Evolutionary conservation across 768 basidiomycete species (phyloP).

Genomic region (Tylopilus felleus): DNA sequence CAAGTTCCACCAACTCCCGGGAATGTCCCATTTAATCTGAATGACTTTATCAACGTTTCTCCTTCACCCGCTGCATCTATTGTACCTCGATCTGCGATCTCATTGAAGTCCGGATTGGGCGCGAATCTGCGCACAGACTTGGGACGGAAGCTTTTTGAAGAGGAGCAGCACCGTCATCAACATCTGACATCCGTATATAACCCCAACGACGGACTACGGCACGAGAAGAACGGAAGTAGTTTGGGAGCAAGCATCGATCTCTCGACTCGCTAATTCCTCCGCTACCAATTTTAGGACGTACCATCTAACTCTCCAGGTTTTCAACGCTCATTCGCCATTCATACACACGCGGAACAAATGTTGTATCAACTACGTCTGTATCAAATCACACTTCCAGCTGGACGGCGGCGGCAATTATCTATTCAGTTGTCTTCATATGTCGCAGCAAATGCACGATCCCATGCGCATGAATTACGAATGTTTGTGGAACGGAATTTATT

Average conservation of each 20-base stretch:
- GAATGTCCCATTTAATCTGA: slow-evolving; percentile 53
- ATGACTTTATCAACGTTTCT: slow-evolving; percentile 72
- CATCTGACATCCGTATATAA: slow-evolving; percentile 12
- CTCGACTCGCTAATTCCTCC: slow-evolving; percentile 22
- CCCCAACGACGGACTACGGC: slow-evolving; percentile 24
- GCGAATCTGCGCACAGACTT: slow-evolving; percentile 60
- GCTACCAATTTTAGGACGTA: slow-evolving; percentile 1
- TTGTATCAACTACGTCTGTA: slow-evolving; percentile 36
- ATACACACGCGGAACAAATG: slow-evolving; percentile 27
- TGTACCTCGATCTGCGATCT: slow-evolving; percentile 31
- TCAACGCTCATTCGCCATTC: slow-evolving; percentile 19
- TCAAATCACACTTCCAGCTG: slow-evolving; percentile 30
- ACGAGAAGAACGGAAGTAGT: slow-evolving; percentile 24
- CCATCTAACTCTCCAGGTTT: slow-evolving; percentile 16
- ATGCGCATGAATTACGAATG: slow-evolving; percentile 27
- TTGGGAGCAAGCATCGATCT: slow-evolving; percentile 33
- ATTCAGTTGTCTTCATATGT: slow-evolving; percentile 31
- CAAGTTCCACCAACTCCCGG: slow-evolving; percentile 37
- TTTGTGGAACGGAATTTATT: slow-evolving; percentile 21
- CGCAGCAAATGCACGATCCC: slow-evolving; percentile 21
- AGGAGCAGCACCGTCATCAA: slow-evolving; percentile 53
- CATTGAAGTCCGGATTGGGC: slow-evolving; percentile 34
- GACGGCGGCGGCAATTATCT: slow-evolving; percentile 26
- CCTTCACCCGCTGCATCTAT: slow-evolving; percentile 51
- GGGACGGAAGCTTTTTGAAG: slow-evolving; percentile 67